Base-by-base conservation (phyloP, 2,329 filamentous ascomycete genomes). In the Penicillium thymicola region DNA sequence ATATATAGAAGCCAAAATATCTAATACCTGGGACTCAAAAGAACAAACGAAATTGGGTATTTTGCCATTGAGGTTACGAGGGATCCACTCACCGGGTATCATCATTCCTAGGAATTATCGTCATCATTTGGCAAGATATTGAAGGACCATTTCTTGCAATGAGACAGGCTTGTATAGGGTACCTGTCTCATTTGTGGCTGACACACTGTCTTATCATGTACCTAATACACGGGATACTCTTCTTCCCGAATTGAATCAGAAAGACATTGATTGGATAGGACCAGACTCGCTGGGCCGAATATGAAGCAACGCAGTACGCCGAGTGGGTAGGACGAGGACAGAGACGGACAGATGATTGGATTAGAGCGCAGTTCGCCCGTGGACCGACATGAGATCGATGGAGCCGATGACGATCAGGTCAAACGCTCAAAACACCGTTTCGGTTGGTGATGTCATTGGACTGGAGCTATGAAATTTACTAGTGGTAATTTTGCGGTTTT, bases 51-150 rank as follows among this genome's bases (percentile, higher is more conserved):
- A 58, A 54, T 47, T 53, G 58, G 58, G 49, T 55, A 62, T 59
- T 55, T 54, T 54, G 54, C 57, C 37, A 58, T 59, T 55, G 47
- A 56, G 46, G 53, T 53, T 59, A 55, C 58, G 47, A 51, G 44
- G 65, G 65, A 60, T 70, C 71, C 69, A 71, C 67, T 56, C 46
- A 42, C 52, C 55, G 61, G 59, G 65, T 65, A 67, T 64, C 66
- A 67, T 69, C 60, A 69, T 72, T 63, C 71, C 71, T 72, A 67
- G 62, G 67, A 71, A 75, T 74, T 73, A 67, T 73, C 72, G 72
- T 74, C 66, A 67, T 70, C 57, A 60, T 63, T 63, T 62, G 54
- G 59, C 57, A 57, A 59, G 51, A 58, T 59, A 51, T 51, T 51
- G 25, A 7, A 7, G 51, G 54, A 54, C 38, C 38, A 55, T 48